A percentile compares a stretch with the other conserved stretches of the same genome.
Evolutionary conservation across 1,284 basidiomycete species (phyloP).

Genomic region (Porogramme epimiltina): DNA sequence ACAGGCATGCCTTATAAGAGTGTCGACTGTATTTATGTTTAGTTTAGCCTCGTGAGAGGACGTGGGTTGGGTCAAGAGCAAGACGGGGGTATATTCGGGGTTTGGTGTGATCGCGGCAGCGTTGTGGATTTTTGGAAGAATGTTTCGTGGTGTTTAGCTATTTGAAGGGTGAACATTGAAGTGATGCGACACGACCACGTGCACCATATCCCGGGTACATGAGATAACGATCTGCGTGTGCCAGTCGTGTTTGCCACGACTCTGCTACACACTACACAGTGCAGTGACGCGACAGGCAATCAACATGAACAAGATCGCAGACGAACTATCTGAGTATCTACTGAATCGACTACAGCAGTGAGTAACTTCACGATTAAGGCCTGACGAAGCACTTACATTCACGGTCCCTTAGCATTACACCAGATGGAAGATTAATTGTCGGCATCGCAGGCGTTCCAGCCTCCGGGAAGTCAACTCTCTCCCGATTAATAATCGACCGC

Average conservation of each 20-base stretch:
- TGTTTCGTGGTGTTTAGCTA: too few relatives aligned
- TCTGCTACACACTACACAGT: too few relatives aligned
- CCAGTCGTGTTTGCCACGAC: too few relatives aligned
- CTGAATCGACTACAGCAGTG: slow-evolving; percentile 31
- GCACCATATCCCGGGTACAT: too few relatives aligned
- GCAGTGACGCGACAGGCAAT: too few relatives aligned
- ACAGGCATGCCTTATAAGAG: neutral
- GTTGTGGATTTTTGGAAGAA: neutral
- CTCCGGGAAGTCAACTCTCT: slow-evolving; percentile 81
- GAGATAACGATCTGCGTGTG: slow-evolving; percentile 15
- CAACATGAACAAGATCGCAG: slow-evolving; percentile 37
- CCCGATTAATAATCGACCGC: slow-evolving; percentile 52
- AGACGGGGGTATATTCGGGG: too few relatives aligned
- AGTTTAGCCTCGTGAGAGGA: slow-evolving; percentile 1
- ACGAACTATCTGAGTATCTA: slow-evolving; percentile 33
- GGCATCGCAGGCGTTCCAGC: slow-evolving; percentile 82
- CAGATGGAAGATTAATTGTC: slow-evolving; percentile 63
- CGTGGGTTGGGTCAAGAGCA: slow-evolving; percentile 7
- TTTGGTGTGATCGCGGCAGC: too few relatives aligned
- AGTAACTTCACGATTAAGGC: slow-evolving; percentile 1
- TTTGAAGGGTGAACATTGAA: too few relatives aligned
- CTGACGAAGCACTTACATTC: neutral
- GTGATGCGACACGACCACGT: too few relatives aligned
- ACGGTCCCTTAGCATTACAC: slow-evolving; percentile 39
- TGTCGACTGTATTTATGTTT: neutral